Conservation (phyloP, 2,329 filamentous ascomycete species). For the Cladosporium velox region DNA sequence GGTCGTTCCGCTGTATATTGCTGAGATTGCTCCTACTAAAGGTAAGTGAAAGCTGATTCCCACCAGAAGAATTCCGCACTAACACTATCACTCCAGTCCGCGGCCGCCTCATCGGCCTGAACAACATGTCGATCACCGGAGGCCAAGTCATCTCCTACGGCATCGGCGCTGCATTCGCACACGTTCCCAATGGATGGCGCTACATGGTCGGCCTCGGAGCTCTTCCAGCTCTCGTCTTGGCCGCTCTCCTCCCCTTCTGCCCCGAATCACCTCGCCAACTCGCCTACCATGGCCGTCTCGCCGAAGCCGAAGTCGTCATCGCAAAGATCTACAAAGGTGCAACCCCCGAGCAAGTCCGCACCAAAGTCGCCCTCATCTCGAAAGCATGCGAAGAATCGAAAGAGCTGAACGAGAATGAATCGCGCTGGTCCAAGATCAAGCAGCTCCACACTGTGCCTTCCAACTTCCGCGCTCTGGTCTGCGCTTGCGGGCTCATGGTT, state of each 20-base stretch:
- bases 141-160: constrained; percentile 40
- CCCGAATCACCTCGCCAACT: constrained; percentile 44
- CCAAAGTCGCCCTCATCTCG: constrained; percentile 30
- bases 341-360: constrained; percentile 26
- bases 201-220: constrained; percentile 41
- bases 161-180: constrained; percentile 39
- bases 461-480: constrained; percentile 50
- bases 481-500: constrained; percentile 76
- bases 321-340: constrained; percentile 39
- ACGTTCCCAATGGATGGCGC: constrained; percentile 37
- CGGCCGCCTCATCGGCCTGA: constrained; percentile 39
- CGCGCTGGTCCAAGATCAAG: constrained; percentile 36
- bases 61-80: neutral
- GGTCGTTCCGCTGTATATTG: constrained; percentile 61
- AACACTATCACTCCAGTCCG: constrained; percentile 42
- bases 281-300: constrained; percentile 40
- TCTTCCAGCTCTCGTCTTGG: constrained; percentile 40
- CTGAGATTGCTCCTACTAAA: constrained; percentile 60
- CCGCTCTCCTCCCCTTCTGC: constrained; percentile 38
- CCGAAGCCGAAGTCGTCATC: constrained; percentile 39
- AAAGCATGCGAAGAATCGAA: constrained; percentile 39
- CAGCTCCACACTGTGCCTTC: constrained; percentile 56
- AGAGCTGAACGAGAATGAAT: constrained; percentile 31
- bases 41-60: neutral
- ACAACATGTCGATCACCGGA: constrained; percentile 34